Conservation (phyloP, 768 basidiomycete species). For the Tremella fuciformis region DNA sequence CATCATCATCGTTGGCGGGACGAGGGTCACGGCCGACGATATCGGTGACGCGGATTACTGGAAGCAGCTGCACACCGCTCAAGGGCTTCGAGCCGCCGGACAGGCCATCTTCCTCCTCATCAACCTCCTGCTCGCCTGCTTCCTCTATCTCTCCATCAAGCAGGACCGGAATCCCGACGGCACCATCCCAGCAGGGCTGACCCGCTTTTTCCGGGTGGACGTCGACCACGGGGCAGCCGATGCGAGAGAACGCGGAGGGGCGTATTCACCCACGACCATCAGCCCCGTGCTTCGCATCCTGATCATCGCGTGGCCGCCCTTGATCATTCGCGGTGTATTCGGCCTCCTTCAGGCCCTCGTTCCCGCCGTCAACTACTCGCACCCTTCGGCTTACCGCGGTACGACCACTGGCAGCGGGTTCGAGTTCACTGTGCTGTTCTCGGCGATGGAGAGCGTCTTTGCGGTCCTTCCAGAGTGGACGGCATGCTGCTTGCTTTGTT, state of each 20-base stretch:
- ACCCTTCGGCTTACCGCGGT: constrained; percentile 13
- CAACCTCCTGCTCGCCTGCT: constrained; percentile 20
- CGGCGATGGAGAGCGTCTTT: constrained; percentile 22
- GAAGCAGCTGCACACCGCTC: constrained; percentile 8
- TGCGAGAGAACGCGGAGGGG: constrained; percentile 2
- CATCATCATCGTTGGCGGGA: constrained; percentile 16
- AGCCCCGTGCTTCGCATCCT: constrained; percentile 17
- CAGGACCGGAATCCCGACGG: constrained; percentile 13
- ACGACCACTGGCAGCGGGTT: too few relatives aligned
- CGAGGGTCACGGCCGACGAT: not conserved
- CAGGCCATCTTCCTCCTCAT: constrained; percentile 29
- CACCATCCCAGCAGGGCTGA: constrained; percentile 15
- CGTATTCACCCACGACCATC: constrained; percentile 1
- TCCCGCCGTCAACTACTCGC: constrained; percentile 18
- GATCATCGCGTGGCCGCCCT: constrained; percentile 26
- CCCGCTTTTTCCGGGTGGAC: constrained; percentile 15
- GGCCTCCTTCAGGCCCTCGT: constrained; percentile 27
- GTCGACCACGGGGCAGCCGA: constrained; percentile 15
- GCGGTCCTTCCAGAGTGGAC: constrained; percentile 29
- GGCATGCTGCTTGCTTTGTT: constrained; percentile 24
- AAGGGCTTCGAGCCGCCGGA: constrained; percentile 22
- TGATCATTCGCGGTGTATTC: constrained; percentile 28
- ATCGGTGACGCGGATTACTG: constrained; percentile 9
- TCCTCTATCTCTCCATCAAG: constrained; percentile 18
- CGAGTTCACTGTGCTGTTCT: constrained; percentile 15